Evolutionary conservation across 1,139 yeast genomes (phyloP).

Genomic region (Taphrina communis): DNA sequence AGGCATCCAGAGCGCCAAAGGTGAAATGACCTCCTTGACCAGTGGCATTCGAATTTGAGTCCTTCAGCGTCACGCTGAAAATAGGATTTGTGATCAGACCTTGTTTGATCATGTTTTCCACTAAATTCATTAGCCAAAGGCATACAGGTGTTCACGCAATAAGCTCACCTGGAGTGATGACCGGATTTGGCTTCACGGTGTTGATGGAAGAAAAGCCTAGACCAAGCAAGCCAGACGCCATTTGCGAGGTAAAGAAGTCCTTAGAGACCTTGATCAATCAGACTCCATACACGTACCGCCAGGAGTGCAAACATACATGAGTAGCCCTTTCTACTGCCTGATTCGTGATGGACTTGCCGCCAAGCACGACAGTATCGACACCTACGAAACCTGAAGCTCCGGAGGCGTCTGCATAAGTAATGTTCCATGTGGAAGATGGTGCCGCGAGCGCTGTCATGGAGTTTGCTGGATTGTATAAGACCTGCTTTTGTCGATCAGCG

Average conservation of each 20-base stretch:
- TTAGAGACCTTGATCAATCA: slow-evolving; percentile 18
- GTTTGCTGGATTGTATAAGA: slow-evolving; percentile 53
- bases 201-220: slow-evolving; percentile 37
- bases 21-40: slow-evolving; percentile 81
- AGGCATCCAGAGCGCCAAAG: slow-evolving; percentile 53
- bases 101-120: slow-evolving; percentile 38
- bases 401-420: slow-evolving; percentile 49
- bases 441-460: slow-evolving; percentile 45
- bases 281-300: neutral
- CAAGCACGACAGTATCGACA: slow-evolving; percentile 46
- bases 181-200: slow-evolving; percentile 37
- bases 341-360: slow-evolving; percentile 43
- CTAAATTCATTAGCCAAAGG: neutral
- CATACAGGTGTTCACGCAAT: neutral
- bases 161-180: slow-evolving; percentile 27
- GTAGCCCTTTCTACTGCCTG: slow-evolving; percentile 37
- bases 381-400: slow-evolving; percentile 50
- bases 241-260: slow-evolving; percentile 28
- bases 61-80: slow-evolving; percentile 22
- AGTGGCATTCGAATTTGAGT: slow-evolving; percentile 28
- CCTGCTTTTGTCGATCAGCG: slow-evolving; percentile 45
- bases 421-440: slow-evolving; percentile 50
- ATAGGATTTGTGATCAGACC: slow-evolving; percentile 25
- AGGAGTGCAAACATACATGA: slow-evolving; percentile 1
- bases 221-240: slow-evolving; percentile 38